A percentile compares a stretch with the other conserved stretches of the same genome.
phyloP scores from a whole-genome alignment of 2,329 filamentous ascomycete species.

The Aspergillus novofumigatus region DNA sequence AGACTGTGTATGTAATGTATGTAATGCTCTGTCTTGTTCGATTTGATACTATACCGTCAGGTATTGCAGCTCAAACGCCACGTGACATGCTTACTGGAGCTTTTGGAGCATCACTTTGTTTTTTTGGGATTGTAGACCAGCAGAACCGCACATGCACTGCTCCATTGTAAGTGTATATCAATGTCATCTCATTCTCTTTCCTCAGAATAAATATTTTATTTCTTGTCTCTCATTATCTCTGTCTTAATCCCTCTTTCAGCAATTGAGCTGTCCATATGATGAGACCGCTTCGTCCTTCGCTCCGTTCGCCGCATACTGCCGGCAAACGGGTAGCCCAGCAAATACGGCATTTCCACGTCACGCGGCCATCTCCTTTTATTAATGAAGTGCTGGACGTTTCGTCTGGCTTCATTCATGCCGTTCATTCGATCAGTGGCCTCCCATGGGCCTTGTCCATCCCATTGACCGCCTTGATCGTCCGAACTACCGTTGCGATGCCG shows the following conservation, averaged over 20 bases:
- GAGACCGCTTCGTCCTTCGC: slow-evolving; percentile 12
- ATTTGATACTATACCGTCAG: neutral
- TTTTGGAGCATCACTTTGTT: neutral
- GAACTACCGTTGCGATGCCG: slow-evolving; percentile 46
- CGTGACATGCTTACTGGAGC: neutral
- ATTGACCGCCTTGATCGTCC: slow-evolving; percentile 50
- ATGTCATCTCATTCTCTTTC: neutral
- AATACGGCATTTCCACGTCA: slow-evolving; percentile 49
- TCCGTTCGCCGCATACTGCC: slow-evolving; percentile 2
- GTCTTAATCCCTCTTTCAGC: neutral
- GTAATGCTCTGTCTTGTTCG: neutral
- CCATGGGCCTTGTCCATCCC: slow-evolving; percentile 55
- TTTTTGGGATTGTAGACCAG: neutral
- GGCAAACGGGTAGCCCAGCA: slow-evolving; percentile 17
- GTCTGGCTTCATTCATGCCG: slow-evolving; percentile 43
- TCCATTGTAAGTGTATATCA: neutral
- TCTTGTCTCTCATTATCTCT: neutral
- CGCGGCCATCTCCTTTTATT: slow-evolving; percentile 40
- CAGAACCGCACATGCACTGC: neutral
- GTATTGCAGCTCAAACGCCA: neutral
- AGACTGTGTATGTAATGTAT: neutral
- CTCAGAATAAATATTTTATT: neutral
- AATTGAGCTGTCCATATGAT: slow-evolving; percentile 2
- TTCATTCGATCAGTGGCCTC: slow-evolving; percentile 49
- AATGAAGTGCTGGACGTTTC: slow-evolving; percentile 42